phyloP scores from a whole-genome alignment of 768 basidiomycete species.

The Chiua virens region DNA sequence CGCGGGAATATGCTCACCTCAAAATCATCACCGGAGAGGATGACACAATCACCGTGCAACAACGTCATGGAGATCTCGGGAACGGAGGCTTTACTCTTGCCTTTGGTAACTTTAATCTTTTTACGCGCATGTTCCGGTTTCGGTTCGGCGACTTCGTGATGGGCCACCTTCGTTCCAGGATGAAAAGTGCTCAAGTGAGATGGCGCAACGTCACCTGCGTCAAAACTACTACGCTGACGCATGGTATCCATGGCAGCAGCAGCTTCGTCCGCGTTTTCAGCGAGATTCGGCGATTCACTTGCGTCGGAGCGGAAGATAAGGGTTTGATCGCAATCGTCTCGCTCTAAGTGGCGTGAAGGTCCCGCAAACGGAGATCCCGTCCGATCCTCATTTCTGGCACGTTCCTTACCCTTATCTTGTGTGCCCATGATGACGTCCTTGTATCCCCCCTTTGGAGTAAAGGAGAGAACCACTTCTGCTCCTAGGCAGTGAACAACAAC shows the following conservation, averaged over 20 bases:
- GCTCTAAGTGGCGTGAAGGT: neutral
- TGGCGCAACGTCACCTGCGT: neutral
- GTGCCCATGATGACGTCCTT: neutral
- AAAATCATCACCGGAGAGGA: conserved; percentile 40
- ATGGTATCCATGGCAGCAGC: conserved; percentile 9
- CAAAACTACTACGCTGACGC: neutral
- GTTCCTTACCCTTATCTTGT: conserved; percentile 14
- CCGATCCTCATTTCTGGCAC: conserved; percentile 6
- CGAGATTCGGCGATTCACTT: neutral
- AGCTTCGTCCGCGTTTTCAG: neutral
- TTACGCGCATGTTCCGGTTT: conserved; percentile 4
- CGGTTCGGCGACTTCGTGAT: conserved; percentile 2
- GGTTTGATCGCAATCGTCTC: neutral
- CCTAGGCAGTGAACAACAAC: conserved; percentile 28
- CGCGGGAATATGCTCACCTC: conserved; percentile 35
- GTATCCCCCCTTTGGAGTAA: conserved; percentile 29
- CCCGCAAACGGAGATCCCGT: conserved; percentile 1
- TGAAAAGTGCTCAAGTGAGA: neutral
- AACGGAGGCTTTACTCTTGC: conserved; percentile 14
- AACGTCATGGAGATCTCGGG: conserved; percentile 33
- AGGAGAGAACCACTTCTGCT: conserved; percentile 19
- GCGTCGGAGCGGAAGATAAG: neutral
- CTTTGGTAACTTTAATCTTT: conserved; percentile 18
- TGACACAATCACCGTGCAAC: conserved; percentile 39
- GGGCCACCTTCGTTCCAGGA: neutral